Evolutionary conservation across 306 rosid genomes (phyloP).

Genomic region (Trifolium fragiferum): DNA sequence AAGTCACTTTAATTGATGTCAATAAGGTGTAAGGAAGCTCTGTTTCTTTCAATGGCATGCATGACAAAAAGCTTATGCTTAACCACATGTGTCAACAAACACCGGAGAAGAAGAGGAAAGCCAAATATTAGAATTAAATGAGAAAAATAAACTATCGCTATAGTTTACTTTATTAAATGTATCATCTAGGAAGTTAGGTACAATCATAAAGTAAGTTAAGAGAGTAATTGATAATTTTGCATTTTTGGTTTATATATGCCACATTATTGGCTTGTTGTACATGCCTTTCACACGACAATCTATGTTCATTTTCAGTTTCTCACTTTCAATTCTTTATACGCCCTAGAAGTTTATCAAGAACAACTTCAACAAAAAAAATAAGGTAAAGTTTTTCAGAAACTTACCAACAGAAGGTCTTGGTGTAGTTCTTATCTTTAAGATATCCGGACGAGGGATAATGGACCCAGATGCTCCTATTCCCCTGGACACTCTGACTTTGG

Average conservation of each 20-base stretch:
- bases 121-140: too few species aligned
- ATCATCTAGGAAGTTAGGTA: neutral
- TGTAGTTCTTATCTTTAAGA: slow-evolving; percentile 81
- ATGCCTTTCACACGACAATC: neutral
- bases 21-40: neutral
- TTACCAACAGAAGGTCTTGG: slow-evolving; percentile 85
- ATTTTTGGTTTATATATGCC: neutral
- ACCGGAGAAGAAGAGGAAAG: slow-evolving; percentile 2
- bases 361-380: slow-evolving; percentile 13
- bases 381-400: slow-evolving; percentile 35
- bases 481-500: slow-evolving; percentile 86
- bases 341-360: neutral
- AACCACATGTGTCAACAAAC: neutral
- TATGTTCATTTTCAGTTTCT: neutral
- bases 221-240: neutral
- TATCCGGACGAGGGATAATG: slow-evolving; percentile 90
- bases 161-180: neutral
- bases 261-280: neutral
- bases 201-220: neutral
- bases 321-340: neutral
- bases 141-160: neutral
- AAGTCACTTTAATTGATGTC: neutral
- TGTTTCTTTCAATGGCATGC: neutral
- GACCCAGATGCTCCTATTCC: slow-evolving; percentile 85
- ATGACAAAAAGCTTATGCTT: slow-evolving; percentile 17